Conservation (phyloP, 306 rosid species). For the Hippophae gyantsensis region DNA sequence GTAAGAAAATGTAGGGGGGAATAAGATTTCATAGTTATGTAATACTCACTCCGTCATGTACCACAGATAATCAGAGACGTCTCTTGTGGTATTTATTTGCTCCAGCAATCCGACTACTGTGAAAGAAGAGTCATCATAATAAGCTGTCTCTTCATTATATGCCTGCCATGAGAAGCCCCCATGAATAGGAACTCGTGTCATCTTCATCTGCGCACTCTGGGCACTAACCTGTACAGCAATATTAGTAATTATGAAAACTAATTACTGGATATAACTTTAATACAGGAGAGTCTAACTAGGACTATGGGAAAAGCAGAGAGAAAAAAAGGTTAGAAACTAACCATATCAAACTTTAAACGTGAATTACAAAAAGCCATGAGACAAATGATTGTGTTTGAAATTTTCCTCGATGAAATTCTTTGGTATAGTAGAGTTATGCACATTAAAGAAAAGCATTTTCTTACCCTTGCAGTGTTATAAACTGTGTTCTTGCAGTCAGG, state of each 20-base stretch:
- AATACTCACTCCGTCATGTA: conserved; percentile 93
- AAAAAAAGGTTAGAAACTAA: neutral
- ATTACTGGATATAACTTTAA: no score
- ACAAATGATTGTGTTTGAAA: no score
- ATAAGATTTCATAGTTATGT: neutral
- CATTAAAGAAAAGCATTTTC: conserved; percentile 14
- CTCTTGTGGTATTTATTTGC: conserved; percentile 91
- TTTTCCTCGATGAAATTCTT: no score
- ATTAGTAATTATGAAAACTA: conserved; percentile 1
- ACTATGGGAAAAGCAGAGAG: no score
- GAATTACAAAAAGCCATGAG: no score
- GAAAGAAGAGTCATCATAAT: conserved; percentile 60
- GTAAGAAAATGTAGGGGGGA: neutral
- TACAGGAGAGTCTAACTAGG: no score
- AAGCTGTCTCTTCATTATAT: conserved; percentile 64
- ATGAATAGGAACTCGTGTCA: conserved; percentile 76
- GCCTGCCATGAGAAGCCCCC: conserved; percentile 85
- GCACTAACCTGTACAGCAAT: conserved; percentile 60
- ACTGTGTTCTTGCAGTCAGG: conserved; percentile 92
- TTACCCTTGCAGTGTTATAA: conserved; percentile 96
- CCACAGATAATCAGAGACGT: conserved; percentile 89
- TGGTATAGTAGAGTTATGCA: no score
- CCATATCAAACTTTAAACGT: no score
- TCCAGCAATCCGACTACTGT: conserved; percentile 70
- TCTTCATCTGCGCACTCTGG: conserved; percentile 73